Percentiles rank a stretch among this genome's conserved stretches.
Conservation (phyloP, 176 grass and related monocot genomes). For the Areca catechu region DNA sequence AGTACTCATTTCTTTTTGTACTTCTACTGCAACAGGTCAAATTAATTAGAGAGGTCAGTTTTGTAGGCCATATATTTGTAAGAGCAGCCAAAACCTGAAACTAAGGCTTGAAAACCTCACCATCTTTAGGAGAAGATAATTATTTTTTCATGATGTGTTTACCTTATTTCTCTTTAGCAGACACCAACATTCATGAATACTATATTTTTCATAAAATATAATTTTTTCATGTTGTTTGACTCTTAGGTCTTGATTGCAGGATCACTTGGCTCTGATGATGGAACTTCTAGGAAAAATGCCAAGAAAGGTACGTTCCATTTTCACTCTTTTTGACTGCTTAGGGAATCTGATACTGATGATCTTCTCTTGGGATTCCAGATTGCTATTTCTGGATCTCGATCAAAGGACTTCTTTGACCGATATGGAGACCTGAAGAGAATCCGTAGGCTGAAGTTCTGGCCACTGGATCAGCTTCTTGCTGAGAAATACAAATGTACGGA, state of each 20-base stretch:
- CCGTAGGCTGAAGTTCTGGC: slow-evolving; percentile 51
- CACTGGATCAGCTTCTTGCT: slow-evolving; percentile 41
- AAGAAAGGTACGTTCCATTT: slow-evolving; percentile 36
- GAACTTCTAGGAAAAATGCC: slow-evolving; percentile 88
- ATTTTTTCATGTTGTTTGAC: not conserved
- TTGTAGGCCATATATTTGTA: no score
- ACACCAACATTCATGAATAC: no score
- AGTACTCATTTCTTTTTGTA: no score
- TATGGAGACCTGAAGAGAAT: slow-evolving; percentile 77
- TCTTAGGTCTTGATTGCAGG: slow-evolving; percentile 29
- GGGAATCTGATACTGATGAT: slow-evolving; percentile 12
- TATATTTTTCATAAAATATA: no score
- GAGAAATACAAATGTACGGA: slow-evolving; percentile 61
- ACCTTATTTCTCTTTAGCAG: no score
- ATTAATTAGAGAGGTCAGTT: no score
- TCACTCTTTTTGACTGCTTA: no score
- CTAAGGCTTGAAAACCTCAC: no score
- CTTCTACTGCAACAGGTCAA: no score
- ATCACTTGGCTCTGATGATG: slow-evolving; percentile 91
- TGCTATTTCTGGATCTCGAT: slow-evolving; percentile 46
- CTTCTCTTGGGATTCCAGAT: slow-evolving; percentile 31
- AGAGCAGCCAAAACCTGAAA: no score
- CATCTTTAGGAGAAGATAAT: no score
- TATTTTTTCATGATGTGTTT: no score
- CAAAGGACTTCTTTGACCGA: slow-evolving; percentile 72